Base-by-base conservation (phyloP, 1,284 basidiomycete genomes). In the Apiotrichum domesticum region DNA sequence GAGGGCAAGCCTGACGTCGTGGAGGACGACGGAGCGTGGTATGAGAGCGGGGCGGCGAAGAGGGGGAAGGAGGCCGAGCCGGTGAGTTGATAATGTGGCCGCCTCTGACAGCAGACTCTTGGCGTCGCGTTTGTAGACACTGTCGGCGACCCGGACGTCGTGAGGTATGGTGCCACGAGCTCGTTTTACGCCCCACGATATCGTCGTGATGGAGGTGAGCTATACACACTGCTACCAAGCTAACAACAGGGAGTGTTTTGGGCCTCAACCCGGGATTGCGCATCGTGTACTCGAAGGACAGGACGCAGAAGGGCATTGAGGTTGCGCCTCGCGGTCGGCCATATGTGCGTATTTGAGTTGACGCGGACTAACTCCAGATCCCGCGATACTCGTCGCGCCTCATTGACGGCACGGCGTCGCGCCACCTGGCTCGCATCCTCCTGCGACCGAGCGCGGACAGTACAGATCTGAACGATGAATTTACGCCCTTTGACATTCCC, bases 221-320 rank as follows among this genome's bases (percentile, higher is more conserved):
- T 21, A 21, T 21, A 21, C 5, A 33, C 13, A 10, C 3, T 34
- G 6, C n/a, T 44, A 44, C 33, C 21, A 21, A 21, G 33, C 51
- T 54, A 35, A 51, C 42, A n/a, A 45, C 54, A 67, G 29, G 63
- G 5, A 63, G 65, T 1, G 56, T 70, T 1, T 42, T 70, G 1
- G 66, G 68, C 10, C 54, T 67, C 6, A 54, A 61, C 6, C 55
- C 55, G 0, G 64, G 67, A 6, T 49, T 71, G 10, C 62, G 70
- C 0, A 58, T 69, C 1, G 63, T 70, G 8, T 55, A 60, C 32
- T 59, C 61, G 1, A 48, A 60, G 13, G 68, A 71, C 11, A 52
- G 65, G 11, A 65, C 65, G 0, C 58, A 71, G 15, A 66, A 64
- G 35, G 70, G 70, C 4, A 35, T 72, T 6, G 69, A 72, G 41